Base-by-base conservation (phyloP, 164 flowering plant genomes). In the Nelumbo lutea region DNA sequence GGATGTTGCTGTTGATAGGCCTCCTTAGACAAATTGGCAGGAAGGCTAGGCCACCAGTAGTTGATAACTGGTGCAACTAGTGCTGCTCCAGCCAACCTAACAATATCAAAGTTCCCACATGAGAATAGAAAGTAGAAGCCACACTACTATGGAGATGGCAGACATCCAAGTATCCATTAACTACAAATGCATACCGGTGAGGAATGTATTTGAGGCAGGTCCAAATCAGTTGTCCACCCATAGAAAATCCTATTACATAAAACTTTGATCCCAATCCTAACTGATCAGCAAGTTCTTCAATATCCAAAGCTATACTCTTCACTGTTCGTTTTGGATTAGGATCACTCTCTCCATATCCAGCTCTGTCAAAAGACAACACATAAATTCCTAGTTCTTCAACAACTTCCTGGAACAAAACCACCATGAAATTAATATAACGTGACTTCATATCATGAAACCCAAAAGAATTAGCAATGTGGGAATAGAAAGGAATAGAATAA, bases 41-140 rank as follows among this genome's bases (percentile, higher is more conserved):
- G 98, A 62, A 91, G 76, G 39, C 83, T 79, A 61, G 83, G 76
- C 98, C 98, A 93, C 97, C 98, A 91, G 77, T 85, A 88, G 77
- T 93, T 93, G 7, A 86, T 76, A 4, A 79, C 91, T 38, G 98
- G 98, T 69, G 93, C 88, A 27, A 91, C 0, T 46, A 91, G 79
- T 6, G 86, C n/a, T 43, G 86, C 97, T 40, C 98, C 97, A 38
- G 96, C 91, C 66, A 93, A 65, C 86, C 98, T 93, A 27, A 84
- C 70, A 3, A 62, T 6, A 1, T 11, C 50, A 42, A 70, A 68
- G 6, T 41, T 64, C 14, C 57, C 38, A 55, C 53, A 14, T 70
- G 9, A 70, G 44, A 48, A 40, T 3, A 42, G 45, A 55, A 63
- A 47, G 47, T 70, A 44, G 39, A 61, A 5, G 15, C 27, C 61